Evolutionary conservation across 257 asterid species (phyloP), one percentile per base, ranked within the genome.

Genomic region (Rhazya stricta): DNA sequence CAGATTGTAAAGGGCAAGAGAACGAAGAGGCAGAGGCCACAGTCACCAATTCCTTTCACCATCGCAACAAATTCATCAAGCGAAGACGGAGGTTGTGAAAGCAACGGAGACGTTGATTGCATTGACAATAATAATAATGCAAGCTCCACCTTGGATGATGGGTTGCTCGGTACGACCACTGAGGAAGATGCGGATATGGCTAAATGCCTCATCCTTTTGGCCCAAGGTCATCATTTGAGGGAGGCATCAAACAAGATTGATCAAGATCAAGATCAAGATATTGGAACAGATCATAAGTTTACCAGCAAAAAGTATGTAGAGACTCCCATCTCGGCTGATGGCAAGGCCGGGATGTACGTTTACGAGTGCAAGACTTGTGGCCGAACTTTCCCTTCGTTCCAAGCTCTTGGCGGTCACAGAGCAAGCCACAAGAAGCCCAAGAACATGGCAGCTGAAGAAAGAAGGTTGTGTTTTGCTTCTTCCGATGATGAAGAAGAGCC

Each of bases 341-440:
- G 86, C 37, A 85, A 80, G 54, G 76, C 82, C 0, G 84, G 79
- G 27, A 88, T 81, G 73, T 82, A 84, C 56, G 86, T 83, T 8
- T 95, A 88, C 68, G 89, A 83, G 41, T 93, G 99, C 88, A 95
- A 93, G 72, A 95, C 98, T 4, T 95, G 99, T 37, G 79, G 79
- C 71, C 75, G 86, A 62, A 79, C 90, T 12, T 95, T 93, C 69
- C 78, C 88, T 62, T 92, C 99, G 0, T 95, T 95, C 69, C 99
- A 95, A 83, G 98, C 99, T 9, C 74, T 95, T 4, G 98, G 99
- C 0, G 99, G 99, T 0, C 99, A 95, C 69, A 83, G 98, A 0
- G 96, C 99, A 1, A 92, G 99, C 56, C 89, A 85, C 63, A 85
- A 67, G 65, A 85, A 83, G 72, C 82, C 81, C 6, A 85, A 83